Percentiles rank a stretch among this genome's conserved stretches.
Evolutionary conservation across 345 rosid genomes (phyloP).

Genomic region (Sisymbrium altissimum): DNA sequence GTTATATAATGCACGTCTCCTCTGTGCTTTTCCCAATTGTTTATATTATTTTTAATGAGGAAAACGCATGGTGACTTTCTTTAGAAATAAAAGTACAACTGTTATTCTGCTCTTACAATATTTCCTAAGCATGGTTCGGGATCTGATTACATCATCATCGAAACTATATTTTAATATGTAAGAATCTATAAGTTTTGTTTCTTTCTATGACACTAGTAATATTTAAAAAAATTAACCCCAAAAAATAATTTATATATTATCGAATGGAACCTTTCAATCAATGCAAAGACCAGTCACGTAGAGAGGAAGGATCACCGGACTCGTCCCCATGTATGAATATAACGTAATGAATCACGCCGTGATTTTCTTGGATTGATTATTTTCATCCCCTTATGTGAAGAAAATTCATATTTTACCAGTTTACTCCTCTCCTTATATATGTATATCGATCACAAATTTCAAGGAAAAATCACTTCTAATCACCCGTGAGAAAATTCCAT

Average conservation of each 20-base stretch:
- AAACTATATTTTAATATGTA: no score
- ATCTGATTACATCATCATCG: no score
- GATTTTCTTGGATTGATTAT: slow-evolving; percentile 7
- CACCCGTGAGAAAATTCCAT: not conserved
- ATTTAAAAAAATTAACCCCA: no score
- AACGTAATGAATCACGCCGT: not conserved
- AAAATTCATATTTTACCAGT: not conserved
- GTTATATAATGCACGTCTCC: no score
- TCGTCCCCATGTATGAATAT: not conserved
- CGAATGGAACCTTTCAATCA: slow-evolving; percentile 18
- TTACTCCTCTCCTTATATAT: not conserved
- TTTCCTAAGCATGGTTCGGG: no score
- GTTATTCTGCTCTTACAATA: no score
- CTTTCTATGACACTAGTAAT: no score
- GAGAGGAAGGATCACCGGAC: slow-evolving; percentile 8
- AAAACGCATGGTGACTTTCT: no score
- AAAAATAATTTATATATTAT: not conserved
- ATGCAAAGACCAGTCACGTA: slow-evolving; percentile 22
- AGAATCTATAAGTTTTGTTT: no score
- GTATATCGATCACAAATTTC: not conserved
- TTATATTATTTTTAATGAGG: no score
- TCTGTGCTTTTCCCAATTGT: no score
- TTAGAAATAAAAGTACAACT: no score
- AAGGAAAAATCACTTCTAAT: not conserved
- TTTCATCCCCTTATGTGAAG: not conserved